Base-by-base conservation (phyloP, 352 stramenopile genomes). In the Globisporangium recalcitrans region DNA sequence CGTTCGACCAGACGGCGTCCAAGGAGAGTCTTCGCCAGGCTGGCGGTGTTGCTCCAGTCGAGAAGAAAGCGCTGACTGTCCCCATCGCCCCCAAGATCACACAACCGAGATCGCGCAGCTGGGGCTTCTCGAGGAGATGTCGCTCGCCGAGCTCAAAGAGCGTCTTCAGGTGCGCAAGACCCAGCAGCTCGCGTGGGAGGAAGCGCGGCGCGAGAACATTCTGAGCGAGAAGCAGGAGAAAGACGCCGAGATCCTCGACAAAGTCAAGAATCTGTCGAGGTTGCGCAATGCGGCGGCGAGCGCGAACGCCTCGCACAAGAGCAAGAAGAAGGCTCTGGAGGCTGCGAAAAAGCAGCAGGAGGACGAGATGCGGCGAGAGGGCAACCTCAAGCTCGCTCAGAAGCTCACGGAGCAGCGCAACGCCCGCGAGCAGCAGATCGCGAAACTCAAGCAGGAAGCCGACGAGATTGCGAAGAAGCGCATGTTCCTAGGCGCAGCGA, bases 61-160 rank as follows among this genome's bases (percentile, higher is more conserved):
- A 79, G 34, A 84, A 74, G 46, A 90, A 88, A 42, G 59, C 74
- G 19, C 49, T 63, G 5, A 97, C 89, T 0, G 72, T 95, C 1
- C 86, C 87, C 0, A 56, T 89, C 2, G 83, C 80, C 0, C 89
- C 89, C 8, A 97, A 96, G 11, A 83, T 97, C 36, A 97, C 88
- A 6, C 84, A 92, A 96, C 92, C 2, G 83, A 94, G 65, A 96
- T 78, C 14, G 73, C 77, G 19, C 85, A 95, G 36, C 70, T 96
- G 19, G 90, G 90, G 0, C 51, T 98, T 4, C 74, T 98, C 11
- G 83, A 97, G 21, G 91, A 98, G 62, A 98, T 98, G 91, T 96
- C 85, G 14, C 73, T 98, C 4, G 70, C 88, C 0, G 91, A 98
- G 56, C 73, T 94, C 0, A 72, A 76, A 13, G 89, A 94, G 58